These are phyloP conservation scores for Tausonia pullulans DNA, from an alignment of 1,284 basidiomycete species.

Conservation along the genomic window DNA sequence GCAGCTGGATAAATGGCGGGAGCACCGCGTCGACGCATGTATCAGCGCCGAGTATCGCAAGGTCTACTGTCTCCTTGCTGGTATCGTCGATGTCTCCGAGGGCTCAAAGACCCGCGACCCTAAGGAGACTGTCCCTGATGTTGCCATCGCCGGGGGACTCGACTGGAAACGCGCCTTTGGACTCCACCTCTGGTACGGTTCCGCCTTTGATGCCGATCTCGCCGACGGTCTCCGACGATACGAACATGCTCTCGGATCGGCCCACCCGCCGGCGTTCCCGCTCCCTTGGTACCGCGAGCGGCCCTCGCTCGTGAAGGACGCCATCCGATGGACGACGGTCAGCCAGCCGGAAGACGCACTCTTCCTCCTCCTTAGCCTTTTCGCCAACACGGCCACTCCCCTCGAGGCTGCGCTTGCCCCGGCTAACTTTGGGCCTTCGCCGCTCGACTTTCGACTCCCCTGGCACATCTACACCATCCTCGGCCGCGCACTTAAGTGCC, in stretches of 20 bases:
- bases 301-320: conserved; percentile 30
- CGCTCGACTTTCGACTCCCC: conserved; percentile 66
- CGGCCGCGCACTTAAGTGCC: conserved; percentile 63
- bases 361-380: conserved; percentile 63
- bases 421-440: conserved; percentile 61
- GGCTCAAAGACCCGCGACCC: conserved; percentile 43
- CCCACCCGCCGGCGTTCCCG: conserved; percentile 44
- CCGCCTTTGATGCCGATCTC: conserved; percentile 59
- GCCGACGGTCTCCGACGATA: conserved; percentile 60
- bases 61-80: conserved; percentile 76
- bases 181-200: conserved; percentile 79
- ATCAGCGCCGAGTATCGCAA: conserved; percentile 60
- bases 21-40: conserved; percentile 61
- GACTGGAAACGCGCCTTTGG: conserved; percentile 96
- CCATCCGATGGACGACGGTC: conserved; percentile 26
- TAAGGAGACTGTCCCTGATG: conserved; percentile 50
- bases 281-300: conserved; percentile 55
- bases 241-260: conserved; percentile 37
- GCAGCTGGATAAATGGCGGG: conserved; percentile 76
- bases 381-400: conserved; percentile 44
- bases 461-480: conserved; percentile 92
- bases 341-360: conserved; percentile 6
- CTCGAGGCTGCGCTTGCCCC: conserved; percentile 47
- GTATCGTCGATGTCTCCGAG: conserved; percentile 54
- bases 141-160: conserved; percentile 63